Evolutionary conservation across 495 filamentous ascomycete species (phyloP), one percentile per base, ranked within the genome.

Genomic region (Aspergillus nidulans): DNA sequence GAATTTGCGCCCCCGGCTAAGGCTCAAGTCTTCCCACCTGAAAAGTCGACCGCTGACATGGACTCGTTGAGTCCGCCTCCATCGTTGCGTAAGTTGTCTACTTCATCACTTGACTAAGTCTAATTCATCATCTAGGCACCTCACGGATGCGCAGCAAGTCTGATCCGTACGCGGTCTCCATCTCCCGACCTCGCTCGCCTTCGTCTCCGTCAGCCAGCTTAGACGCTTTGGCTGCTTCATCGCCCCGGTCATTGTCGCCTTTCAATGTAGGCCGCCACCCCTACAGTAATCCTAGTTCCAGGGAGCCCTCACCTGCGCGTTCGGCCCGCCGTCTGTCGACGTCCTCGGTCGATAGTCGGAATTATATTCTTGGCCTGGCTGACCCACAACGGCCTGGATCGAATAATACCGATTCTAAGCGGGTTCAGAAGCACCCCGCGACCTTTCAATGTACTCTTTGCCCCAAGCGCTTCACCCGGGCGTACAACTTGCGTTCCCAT

Each of bases 381-480:
- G 89, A 96, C 63, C 92, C 92, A 1, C 85, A 88, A 20, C 88
- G 91, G 52, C 89, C 87, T 48, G 85, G 82, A n/a, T 81, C 82
- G 7, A 69, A 72, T n/a, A 69, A 81, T 26, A 75, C 73, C 47
- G 81, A 83, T 18, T 73, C 74, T 19, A 92, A 88, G 61, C 88
- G 94, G 8, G 83, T 89, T 9, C 94, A 98, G 65, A 98, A 97
- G 61, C 94, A 98, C 64, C 94, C 94, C 1, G 90, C 90, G 4
- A 95, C 89, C 1, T 95, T 94, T 68, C 89, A 94, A 59, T 95
- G 90, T 62, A 85, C 69, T 10, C 76, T 95, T 6, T 95, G 90
- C 55, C 90, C 90, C 5, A 95, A 95, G 63, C 84, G 86, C 5
- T 95, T 94, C 60, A 95, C 90, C 1, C 82, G 90, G 42, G 90